Base-by-base conservation (phyloP, 2,329 filamentous ascomycete genomes). In the Alternaria conjuncta region DNA sequence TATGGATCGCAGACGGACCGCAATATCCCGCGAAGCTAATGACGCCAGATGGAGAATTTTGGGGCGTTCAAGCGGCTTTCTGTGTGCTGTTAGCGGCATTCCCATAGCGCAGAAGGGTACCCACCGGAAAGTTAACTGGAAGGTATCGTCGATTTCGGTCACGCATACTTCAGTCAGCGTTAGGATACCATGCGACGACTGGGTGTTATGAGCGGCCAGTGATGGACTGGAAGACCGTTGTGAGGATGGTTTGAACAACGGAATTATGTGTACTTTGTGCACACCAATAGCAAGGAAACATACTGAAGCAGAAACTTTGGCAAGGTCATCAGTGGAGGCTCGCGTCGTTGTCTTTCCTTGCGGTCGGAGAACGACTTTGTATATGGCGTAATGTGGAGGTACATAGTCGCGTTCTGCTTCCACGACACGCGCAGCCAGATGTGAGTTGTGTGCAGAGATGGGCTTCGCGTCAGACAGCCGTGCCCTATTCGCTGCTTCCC, bases 351-450 rank as follows among this genome's bases (percentile, higher is more conserved):
- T 82, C 78, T 89, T 90, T 67, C 83, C 82, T 12, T 84, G 79
- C n/a, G 86, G 84, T 65, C 89, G 86, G 72, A 90, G 87, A 25
- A 91, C 88, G 9, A 91, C 89, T 64, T 89, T 88, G 80, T 90
- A 92, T 70, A 92, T 87, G 65, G 87, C 86, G 76, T 91, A 92
- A 65, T 88, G 86, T 28, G 85, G 82, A 30, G 89, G 87, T 67
- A 91, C 88, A 74, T 92, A 92, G 75, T 92, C 90, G 60, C 87
- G 84, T 66, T 90, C 88, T 61, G 86, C 84, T 72, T 92, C 89
- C 21, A 92, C 81, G 57, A 87, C 84, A 43, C 87, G 82, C 20
- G 87, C 87, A 44, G 89, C 85, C 73, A 90, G 87, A 67, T 90
- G 86, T 12, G 91, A 82, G 18, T 89, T 86, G 69, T 83, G 83